A percentile compares a stretch with the other conserved stretches of the same genome.
Evolutionary conservation across 2,329 filamentous ascomycete genomes (phyloP).

Genomic region (Chrysosporium keratinophilum): DNA sequence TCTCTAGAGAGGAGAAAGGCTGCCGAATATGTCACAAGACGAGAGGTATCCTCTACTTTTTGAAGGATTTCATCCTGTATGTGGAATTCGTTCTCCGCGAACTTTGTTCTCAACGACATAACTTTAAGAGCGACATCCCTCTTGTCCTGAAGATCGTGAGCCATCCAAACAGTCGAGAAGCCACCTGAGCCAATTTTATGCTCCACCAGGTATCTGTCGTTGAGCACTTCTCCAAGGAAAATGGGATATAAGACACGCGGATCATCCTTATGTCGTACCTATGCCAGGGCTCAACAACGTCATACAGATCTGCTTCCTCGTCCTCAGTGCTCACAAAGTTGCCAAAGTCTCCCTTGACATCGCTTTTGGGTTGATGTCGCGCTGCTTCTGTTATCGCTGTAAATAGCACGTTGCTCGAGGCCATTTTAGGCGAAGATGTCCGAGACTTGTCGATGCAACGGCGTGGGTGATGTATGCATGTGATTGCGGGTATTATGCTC

Average conservation of each 20-base stretch:
- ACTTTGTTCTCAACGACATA: conserved; percentile 1
- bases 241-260: conserved; percentile 14
- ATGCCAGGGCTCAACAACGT: conserved; percentile 6
- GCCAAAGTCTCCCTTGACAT: conserved; percentile 10
- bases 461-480: too few relatives aligned
- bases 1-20: conserved; percentile 12
- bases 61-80: conserved; percentile 13
- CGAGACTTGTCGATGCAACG: too few relatives aligned
- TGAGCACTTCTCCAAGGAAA: conserved; percentile 13
- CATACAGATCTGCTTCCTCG: conserved; percentile 12
- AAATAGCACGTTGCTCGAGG: too few relatives aligned
- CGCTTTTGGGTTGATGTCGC: conserved; percentile 1
- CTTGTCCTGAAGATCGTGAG: conserved; percentile 12
- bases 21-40: conserved; percentile 10
- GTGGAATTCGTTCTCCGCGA: conserved; percentile 9
- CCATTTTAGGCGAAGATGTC: too few relatives aligned
- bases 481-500: too few relatives aligned
- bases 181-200: conserved; percentile 15
- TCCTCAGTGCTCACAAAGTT: conserved; percentile 9
- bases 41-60: conserved; percentile 14
- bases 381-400: conserved; percentile 2
- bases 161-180: conserved; percentile 17
- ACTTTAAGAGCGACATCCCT: conserved; percentile 15
- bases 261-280: conserved; percentile 10
- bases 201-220: conserved; percentile 13